Conservation (phyloP, 768 basidiomycete genomes). For the Lyophyllum semitale region DNA sequence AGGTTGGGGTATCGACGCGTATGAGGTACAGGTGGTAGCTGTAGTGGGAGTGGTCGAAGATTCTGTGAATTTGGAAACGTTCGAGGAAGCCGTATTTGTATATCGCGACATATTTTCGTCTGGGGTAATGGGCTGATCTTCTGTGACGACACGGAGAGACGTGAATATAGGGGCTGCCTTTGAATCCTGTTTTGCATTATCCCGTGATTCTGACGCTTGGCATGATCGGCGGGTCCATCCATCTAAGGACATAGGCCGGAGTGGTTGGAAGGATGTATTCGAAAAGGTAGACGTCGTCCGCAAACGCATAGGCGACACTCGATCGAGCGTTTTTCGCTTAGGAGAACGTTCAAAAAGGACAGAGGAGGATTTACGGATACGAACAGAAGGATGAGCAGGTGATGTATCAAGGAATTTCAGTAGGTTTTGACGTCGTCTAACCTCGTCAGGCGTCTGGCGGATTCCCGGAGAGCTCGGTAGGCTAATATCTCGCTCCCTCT, state of each 20-base stretch:
- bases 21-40: neutral
- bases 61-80: conserved; percentile 1
- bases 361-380: conserved; percentile 26
- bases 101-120: conserved; percentile 4
- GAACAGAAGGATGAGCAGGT: conserved; percentile 32
- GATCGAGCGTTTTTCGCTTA: conserved; percentile 36
- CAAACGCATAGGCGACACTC: conserved; percentile 33
- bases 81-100: conserved; percentile 5
- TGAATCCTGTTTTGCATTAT: neutral
- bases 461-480: conserved; percentile 1
- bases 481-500: conserved; percentile 13
- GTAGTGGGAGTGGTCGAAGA: conserved; percentile 8
- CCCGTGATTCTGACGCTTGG: neutral
- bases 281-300: conserved; percentile 26
- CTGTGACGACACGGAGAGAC: conserved; percentile 6
- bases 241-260: conserved; percentile 16
- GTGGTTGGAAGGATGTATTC: conserved; percentile 6
- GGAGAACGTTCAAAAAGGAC: conserved; percentile 26
- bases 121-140: neutral
- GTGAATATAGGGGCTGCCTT: neutral
- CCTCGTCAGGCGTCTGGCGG: conserved; percentile 24
- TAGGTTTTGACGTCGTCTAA: conserved; percentile 34
- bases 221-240: conserved; percentile 10
- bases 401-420: conserved; percentile 37
- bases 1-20: neutral